Conservation (phyloP, 805 yeast species). For the Candida argentea region DNA sequence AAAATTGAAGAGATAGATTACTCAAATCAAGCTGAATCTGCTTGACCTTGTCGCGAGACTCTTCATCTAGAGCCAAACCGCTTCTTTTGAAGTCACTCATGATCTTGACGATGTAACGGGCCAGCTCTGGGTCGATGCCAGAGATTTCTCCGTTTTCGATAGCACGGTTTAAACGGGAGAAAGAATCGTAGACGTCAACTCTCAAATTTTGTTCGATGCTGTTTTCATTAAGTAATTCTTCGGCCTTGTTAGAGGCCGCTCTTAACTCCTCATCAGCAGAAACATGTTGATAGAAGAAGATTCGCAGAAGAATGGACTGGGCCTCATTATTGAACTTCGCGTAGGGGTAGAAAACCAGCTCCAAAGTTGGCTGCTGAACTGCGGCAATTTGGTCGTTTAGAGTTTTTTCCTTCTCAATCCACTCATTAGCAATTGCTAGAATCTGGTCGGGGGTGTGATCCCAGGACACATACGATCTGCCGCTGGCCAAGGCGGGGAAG, state of each 20-base stretch:
- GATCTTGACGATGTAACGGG: constrained; percentile 46
- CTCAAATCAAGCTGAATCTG: constrained; percentile 51
- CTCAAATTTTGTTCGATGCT: constrained; percentile 58
- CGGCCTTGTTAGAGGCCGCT: constrained; percentile 60
- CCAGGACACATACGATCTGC: too few relatives aligned
- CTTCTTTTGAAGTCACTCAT: constrained; percentile 51
- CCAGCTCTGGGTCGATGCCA: constrained; percentile 43
- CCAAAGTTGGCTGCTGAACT: constrained; percentile 42
- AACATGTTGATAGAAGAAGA: constrained; percentile 66
- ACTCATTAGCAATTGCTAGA: constrained; percentile 27
- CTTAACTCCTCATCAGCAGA: constrained; percentile 55
- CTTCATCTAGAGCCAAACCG: constrained; percentile 56
- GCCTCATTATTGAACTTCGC: constrained; percentile 42
- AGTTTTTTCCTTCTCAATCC: constrained; percentile 32
- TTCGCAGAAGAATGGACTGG: constrained; percentile 35
- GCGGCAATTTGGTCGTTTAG: constrained; percentile 47
- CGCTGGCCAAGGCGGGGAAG: too few relatives aligned
- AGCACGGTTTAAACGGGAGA: constrained; percentile 40
- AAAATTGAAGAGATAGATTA: constrained; percentile 44
- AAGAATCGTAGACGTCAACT: constrained; percentile 50
- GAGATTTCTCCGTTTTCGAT: constrained; percentile 7
- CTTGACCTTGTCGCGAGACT: constrained; percentile 45
- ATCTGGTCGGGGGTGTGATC: constrained; percentile 44
- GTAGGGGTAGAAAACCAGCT: constrained; percentile 43
- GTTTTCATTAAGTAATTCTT: constrained; percentile 44